phyloP scores from a whole-genome alignment of 805 yeast species.

The Saccharomyces jurei region DNA sequence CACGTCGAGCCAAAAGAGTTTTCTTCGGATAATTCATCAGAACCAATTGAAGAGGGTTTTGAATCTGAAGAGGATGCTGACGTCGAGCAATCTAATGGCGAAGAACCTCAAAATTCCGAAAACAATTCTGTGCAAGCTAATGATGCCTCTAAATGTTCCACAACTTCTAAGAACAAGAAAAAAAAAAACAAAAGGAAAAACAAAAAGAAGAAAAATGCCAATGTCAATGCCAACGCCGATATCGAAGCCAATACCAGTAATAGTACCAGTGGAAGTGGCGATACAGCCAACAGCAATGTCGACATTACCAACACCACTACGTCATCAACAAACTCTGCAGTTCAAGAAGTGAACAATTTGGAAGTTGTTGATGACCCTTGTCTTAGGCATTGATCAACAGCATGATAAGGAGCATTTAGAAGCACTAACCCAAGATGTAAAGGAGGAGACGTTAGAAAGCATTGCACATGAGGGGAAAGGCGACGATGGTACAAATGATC shows the following conservation, averaged over 20 bases:
- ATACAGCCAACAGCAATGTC: neutral
- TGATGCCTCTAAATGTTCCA: neutral
- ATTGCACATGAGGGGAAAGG: slow-evolving; percentile 13
- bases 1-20: slow-evolving; percentile 1
- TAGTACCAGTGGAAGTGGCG: neutral
- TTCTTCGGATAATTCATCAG: neutral
- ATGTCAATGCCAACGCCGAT: neutral
- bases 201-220: slow-evolving; percentile 18
- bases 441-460: slow-evolving; percentile 16
- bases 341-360: slow-evolving; percentile 10
- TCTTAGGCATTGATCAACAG: slow-evolving; percentile 26
- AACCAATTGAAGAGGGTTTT: neutral
- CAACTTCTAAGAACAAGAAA: slow-evolving; percentile 13
- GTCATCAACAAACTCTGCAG: slow-evolving; percentile 1
- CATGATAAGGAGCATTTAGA: slow-evolving; percentile 11
- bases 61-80: slow-evolving; percentile 34
- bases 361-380: slow-evolving; percentile 14
- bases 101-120: slow-evolving; percentile 36
- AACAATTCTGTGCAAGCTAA: neutral
- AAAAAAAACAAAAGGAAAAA: slow-evolving; percentile 27
- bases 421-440: slow-evolving; percentile 19
- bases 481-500: neutral
- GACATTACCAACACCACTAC: neutral
- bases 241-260: neutral
- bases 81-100: slow-evolving; percentile 22